Percentiles rank a stretch among this genome's conserved stretches.
Evolutionary conservation across 805 yeast species (phyloP).

Genomic region (Zygosaccharomyces pseudorouxii): DNA sequence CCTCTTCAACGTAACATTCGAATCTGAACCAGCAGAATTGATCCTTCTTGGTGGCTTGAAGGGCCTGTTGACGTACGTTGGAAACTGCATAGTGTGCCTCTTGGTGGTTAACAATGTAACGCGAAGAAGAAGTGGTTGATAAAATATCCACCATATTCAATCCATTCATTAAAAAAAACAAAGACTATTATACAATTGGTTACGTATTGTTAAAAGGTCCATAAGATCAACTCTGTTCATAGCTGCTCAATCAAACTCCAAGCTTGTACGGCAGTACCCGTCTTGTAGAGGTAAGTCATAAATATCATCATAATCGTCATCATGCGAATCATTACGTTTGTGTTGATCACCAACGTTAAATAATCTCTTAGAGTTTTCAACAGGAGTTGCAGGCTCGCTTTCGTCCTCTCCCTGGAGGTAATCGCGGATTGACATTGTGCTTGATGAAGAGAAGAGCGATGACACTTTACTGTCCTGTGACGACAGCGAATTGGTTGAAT

Average conservation of each 20-base stretch:
- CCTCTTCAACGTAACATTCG: slow-evolving; percentile 1
- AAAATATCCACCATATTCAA: not conserved
- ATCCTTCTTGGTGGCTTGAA: slow-evolving; percentile 47
- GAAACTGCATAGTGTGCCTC: slow-evolving; percentile 19
- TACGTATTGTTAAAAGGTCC: not conserved
- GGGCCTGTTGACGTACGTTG: slow-evolving; percentile 41
- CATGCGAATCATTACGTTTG: not conserved
- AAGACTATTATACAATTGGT: not conserved
- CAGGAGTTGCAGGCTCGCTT: not conserved
- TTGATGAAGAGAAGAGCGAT: slow-evolving; percentile 21
- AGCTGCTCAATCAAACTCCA: not conserved
- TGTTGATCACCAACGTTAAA: not conserved
- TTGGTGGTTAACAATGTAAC: not conserved
- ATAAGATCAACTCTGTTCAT: not conserved
- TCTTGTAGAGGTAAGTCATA: not conserved
- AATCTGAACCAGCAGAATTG: not conserved
- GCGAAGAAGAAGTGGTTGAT: not conserved
- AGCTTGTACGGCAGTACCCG: not conserved
- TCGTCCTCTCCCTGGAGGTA: slow-evolving; percentile 22
- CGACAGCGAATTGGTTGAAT: slow-evolving; percentile 10
- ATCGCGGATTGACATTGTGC: slow-evolving; percentile 24
- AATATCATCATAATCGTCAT: not conserved
- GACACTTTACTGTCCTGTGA: slow-evolving; percentile 15
- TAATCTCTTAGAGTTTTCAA: not conserved
- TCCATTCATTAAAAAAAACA: not conserved